Conservation (phyloP, 73 alveolate genomes). For the Stentor roeselii region DNA sequence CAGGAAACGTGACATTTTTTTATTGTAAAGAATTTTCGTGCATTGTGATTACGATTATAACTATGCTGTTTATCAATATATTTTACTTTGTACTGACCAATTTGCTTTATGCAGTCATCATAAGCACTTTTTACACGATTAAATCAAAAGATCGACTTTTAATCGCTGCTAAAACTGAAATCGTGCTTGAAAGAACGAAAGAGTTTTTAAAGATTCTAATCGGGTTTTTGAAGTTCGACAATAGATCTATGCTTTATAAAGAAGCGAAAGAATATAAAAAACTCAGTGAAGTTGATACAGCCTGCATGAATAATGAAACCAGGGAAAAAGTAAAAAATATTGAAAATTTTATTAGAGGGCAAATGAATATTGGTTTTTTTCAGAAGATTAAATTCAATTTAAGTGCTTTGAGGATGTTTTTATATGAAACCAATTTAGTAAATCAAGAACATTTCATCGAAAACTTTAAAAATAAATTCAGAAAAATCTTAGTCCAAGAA, state of each 20-base stretch:
- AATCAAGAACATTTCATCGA: conserved; percentile 37
- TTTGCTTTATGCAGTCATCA: background rate
- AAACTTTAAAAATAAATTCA: conserved; percentile 30
- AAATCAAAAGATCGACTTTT: conserved; percentile 29
- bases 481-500: conserved; percentile 31
- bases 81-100: background rate
- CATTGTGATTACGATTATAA: background rate
- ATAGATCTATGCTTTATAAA: background rate
- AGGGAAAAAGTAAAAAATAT: background rate
- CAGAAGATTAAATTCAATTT: conserved; percentile 29
- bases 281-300: background rate
- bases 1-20: background rate
- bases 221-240: background rate
- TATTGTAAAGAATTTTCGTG: background rate
- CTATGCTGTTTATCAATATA: background rate
- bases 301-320: background rate
- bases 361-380: conserved; percentile 20
- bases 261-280: conserved; percentile 13
- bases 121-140: background rate
- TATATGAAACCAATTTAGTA: background rate
- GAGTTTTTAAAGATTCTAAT: conserved; percentile 12
- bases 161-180: conserved; percentile 56
- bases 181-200: conserved; percentile 41
- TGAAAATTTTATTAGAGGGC: conserved; percentile 15
- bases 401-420: background rate